Base-by-base conservation (phyloP, 805 yeast genomes). In the Wickerhamiella australiensis region DNA sequence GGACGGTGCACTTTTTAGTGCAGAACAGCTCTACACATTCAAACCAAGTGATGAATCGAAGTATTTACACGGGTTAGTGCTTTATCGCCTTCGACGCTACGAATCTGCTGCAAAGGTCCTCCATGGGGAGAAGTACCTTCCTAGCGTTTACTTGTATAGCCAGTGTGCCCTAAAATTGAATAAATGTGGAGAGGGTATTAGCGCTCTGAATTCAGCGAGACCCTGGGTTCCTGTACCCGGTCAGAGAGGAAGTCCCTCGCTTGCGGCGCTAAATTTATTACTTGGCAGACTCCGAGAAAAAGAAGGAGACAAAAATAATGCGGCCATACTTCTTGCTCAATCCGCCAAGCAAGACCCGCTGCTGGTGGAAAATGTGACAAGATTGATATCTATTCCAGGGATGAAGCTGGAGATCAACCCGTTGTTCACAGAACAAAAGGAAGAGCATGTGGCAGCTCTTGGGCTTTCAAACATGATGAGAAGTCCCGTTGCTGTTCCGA, bases 291-390 rank as follows among this genome's bases (percentile, higher is more conserved):
- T 88, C 42, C 79, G 80, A 58, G 64, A 66, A 17, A 70, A 72
- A 6, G 65, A 71, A 6, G 84, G 82, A 21, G 85, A 82, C 59
- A 60, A 68, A 4, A 75, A 78, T 55, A 78, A 80, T 51, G 79
- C 92, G 50, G 73, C 82, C 0, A 65, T 80, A 44, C 75, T 78
- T 58, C 84, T 80, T 61, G 73, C 85, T 0, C 77, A 74, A 55
- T 85, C 90, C 0, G 70, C 86, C 50, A 77, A 78, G 52, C 65
- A 72, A 54, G 84, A 92, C 61, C 95, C 94, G 15, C 85, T 71
- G 60, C 72, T 86, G 37, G 86, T 92, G 76, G 96, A 86, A 60
- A 86, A 96, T 0, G 79, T 85, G 54, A 85, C 80, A 55, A 80
- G 80, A 40, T 67, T 92, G 44, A 78, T 86, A 57, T 71, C 72